These are phyloP conservation scores for Hyparrhenia diplandra DNA, from an alignment of 176 grass and related monocot species.

Conservation along the genomic window DNA sequence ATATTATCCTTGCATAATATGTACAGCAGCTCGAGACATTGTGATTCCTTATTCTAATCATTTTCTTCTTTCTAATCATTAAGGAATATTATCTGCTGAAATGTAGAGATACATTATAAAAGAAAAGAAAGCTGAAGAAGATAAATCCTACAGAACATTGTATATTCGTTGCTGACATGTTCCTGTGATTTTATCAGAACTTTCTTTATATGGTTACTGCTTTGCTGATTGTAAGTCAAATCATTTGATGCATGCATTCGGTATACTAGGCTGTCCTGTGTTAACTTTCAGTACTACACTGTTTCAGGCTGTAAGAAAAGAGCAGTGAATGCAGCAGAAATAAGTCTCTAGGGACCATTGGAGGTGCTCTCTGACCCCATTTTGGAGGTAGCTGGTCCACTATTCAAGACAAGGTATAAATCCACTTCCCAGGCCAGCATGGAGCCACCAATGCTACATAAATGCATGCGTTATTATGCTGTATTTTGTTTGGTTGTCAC, in stretches of 20 bases:
- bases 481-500: conserved; percentile 43
- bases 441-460: conserved; percentile 51
- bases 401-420: conserved; percentile 66
- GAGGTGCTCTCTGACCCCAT: conserved; percentile 39
- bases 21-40: not conserved
- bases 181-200: conserved; percentile 18
- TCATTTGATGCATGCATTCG: conserved; percentile 30
- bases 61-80: not conserved
- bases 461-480: conserved; percentile 45
- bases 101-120: not conserved
- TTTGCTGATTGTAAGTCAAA: not conserved
- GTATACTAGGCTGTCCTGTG: conserved; percentile 33
- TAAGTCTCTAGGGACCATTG: conserved; percentile 47
- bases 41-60: not conserved
- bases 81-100: not conserved
- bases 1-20: not conserved
- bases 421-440: conserved; percentile 45
- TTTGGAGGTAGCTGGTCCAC: conserved; percentile 41
- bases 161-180: not conserved
- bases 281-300: conserved; percentile 39
- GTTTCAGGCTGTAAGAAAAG: conserved; percentile 48
- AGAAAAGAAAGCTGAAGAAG: conserved; percentile 3
- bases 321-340: conserved; percentile 45
- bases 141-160: conserved; percentile 7
- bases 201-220: not conserved